phyloP scores from a whole-genome alignment of 305 asterid species.

The Galium porrigens region DNA sequence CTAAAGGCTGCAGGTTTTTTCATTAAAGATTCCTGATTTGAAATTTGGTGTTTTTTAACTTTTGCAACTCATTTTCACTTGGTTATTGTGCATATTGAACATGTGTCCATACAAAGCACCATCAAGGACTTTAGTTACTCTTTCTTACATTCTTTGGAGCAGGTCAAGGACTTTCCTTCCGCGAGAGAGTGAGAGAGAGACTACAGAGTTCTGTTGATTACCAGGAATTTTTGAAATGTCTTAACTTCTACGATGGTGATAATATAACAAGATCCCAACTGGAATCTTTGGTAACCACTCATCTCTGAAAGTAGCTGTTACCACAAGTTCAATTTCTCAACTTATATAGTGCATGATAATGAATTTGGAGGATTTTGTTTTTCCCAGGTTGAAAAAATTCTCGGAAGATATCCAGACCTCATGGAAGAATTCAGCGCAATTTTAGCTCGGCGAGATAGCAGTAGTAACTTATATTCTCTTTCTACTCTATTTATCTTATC shows the following conservation, averaged over 20 bases:
- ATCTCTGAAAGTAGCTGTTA: constrained; percentile 4
- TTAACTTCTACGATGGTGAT: constrained; percentile 45
- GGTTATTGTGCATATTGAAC: background rate
- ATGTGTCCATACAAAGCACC: constrained; percentile 3
- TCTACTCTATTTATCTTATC: background rate
- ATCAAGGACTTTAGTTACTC: background rate
- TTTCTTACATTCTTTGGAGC: constrained; percentile 21
- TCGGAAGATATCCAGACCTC: constrained; percentile 58
- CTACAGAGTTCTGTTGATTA: constrained; percentile 42
- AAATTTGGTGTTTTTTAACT: background rate
- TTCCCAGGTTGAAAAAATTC: constrained; percentile 51
- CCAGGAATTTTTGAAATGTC: constrained; percentile 58
- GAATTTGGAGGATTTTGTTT: constrained; percentile 22
- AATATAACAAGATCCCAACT: constrained; percentile 45
- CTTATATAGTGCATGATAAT: constrained; percentile 13
- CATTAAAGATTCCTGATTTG: background rate
- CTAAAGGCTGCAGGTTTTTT: background rate
- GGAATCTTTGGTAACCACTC: constrained; percentile 42
- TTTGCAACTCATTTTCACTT: constrained; percentile 4
- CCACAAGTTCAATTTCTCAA: constrained; percentile 17
- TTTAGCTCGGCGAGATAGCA: constrained; percentile 43
- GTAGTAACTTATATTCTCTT: constrained; percentile 26
- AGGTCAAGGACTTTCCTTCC: constrained; percentile 50
- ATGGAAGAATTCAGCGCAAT: constrained; percentile 63
- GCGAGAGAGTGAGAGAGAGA: constrained; percentile 64